phyloP scores from a whole-genome alignment of 805 yeast species.

The Metschnikowia borealis region DNA sequence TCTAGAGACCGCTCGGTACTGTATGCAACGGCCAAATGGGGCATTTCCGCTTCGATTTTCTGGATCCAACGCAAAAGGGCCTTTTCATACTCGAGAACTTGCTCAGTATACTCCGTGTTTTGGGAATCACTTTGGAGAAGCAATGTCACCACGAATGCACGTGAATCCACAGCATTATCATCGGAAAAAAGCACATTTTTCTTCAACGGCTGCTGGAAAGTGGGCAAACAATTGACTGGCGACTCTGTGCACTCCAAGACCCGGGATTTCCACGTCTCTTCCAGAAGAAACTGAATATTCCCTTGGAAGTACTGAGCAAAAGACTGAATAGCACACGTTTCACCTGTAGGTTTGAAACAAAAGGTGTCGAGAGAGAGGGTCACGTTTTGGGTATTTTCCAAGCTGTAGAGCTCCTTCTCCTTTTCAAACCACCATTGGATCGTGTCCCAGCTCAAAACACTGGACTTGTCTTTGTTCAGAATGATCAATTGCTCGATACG shows the following conservation, averaged over 20 bases:
- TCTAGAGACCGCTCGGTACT: slow-evolving; percentile 81
- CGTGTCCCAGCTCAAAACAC: slow-evolving; percentile 57
- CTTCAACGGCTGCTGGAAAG: slow-evolving; percentile 86
- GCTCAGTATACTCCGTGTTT: slow-evolving; percentile 35
- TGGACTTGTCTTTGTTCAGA: slow-evolving; percentile 50
- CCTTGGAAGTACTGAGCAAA: slow-evolving; percentile 86
- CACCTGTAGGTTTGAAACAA: slow-evolving; percentile 82
- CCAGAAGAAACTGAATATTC: slow-evolving; percentile 45
- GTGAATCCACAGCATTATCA: slow-evolving; percentile 51
- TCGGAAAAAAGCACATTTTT: slow-evolving; percentile 58
- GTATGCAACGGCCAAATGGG: slow-evolving; percentile 64
- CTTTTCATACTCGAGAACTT: slow-evolving; percentile 65
- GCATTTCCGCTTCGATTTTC: slow-evolving; percentile 43
- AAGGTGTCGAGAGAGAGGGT: slow-evolving; percentile 50
- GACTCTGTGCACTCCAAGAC: slow-evolving; percentile 62
- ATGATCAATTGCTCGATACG: slow-evolving; percentile 81
- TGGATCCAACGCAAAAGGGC: slow-evolving; percentile 54
- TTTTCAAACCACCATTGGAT: slow-evolving; percentile 87
- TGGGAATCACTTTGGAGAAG: slow-evolving; percentile 53
- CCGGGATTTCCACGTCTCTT: slow-evolving; percentile 51
- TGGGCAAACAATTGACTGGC: slow-evolving; percentile 87
- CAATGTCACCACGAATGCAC: slow-evolving; percentile 74
- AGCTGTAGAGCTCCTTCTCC: slow-evolving; percentile 48
- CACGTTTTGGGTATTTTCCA: slow-evolving; percentile 21
- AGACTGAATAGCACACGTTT: slow-evolving; percentile 78